phyloP scores from a whole-genome alignment of 2,329 filamentous ascomycete species.

The Metarhizium humberi region DNA sequence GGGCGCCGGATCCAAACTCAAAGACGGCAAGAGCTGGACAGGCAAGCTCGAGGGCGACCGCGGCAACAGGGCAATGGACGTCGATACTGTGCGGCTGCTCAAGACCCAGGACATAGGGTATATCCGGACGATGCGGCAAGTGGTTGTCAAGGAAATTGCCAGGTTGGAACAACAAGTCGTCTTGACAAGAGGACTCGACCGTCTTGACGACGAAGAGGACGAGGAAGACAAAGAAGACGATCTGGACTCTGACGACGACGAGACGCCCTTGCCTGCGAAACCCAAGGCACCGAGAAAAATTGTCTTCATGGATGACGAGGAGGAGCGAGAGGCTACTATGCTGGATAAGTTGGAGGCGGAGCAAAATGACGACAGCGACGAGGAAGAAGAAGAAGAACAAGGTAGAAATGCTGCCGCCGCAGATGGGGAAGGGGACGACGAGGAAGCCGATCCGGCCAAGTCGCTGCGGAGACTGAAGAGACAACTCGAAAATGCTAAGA shows the following conservation, averaged over 20 bases:
- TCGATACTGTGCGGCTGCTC: conserved; percentile 51
- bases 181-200: conserved; percentile 29
- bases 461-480: conserved; percentile 34
- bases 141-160: conserved; percentile 47
- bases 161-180: conserved; percentile 45
- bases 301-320: conserved; percentile 37
- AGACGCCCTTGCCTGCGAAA: conserved; percentile 18
- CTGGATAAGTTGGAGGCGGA: conserved; percentile 20
- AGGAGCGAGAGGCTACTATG: conserved; percentile 24
- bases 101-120: conserved; percentile 64
- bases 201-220: conserved; percentile 24
- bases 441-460: conserved; percentile 30
- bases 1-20: conserved; percentile 41
- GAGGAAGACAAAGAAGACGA: conserved; percentile 20
- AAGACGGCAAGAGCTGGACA: conserved; percentile 40
- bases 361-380: conserved; percentile 20
- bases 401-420: conserved; percentile 6
- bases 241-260: conserved; percentile 23
- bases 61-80: conserved; percentile 43
- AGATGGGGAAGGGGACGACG: conserved; percentile 17
- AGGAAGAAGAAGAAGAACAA: conserved; percentile 15
- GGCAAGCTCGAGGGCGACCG: conserved; percentile 50
- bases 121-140: conserved; percentile 51
- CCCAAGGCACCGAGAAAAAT: conserved; percentile 36
- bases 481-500: conserved; percentile 40